Evolutionary conservation across 371 early-diverging fungal genomes (phyloP), one percentile per base, ranked within the genome.

Genomic region (Haplosporangium sp.): DNA sequence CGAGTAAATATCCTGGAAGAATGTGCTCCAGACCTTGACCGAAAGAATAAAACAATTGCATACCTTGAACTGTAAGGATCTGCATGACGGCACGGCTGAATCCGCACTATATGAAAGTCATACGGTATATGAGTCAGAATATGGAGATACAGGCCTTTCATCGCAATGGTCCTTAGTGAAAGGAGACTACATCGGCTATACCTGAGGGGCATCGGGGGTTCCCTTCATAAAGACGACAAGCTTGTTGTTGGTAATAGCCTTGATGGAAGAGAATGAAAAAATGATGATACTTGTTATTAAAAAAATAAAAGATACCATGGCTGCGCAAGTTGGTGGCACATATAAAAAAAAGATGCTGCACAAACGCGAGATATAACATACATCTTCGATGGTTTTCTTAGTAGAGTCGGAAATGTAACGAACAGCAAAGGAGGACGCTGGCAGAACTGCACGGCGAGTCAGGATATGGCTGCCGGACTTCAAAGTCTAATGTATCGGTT

Each of bases 171-270:
- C 29, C 29, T 29, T 29, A 29, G 29, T 29, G n/a, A 63, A 46
- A 37, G 1, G 29, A 29, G 1, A 4, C 4, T 29, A 29, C 3
- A 51, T 5, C n/a, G 7, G 7, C 29, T 6, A 69, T 85, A 90
- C 91, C 92, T 90, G 86, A 51, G 98, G 98, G 43, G 86, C 86
- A 62, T 93, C 91, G 57, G 95, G 95, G 53, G 95, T 95, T 80
- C 98, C 98, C 87, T 98, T 98, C 97, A 98, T 97, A 80, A 96
- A 98, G 55, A 98, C 73, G 50, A 73, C 80, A 3, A 64, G 67
- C 69, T 68, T 72, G 73, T 80, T 69, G 43, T 68, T 18, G 38
- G 55, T 21, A 41, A 70, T 51, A 20, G 69, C 81, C 81, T 55
- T 10, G 21, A 29, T 14, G 43, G 14, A 42, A 14, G n/a, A 42